phyloP scores from a whole-genome alignment of 805 yeast genomes.

The Jamesozyma piceae region DNA sequence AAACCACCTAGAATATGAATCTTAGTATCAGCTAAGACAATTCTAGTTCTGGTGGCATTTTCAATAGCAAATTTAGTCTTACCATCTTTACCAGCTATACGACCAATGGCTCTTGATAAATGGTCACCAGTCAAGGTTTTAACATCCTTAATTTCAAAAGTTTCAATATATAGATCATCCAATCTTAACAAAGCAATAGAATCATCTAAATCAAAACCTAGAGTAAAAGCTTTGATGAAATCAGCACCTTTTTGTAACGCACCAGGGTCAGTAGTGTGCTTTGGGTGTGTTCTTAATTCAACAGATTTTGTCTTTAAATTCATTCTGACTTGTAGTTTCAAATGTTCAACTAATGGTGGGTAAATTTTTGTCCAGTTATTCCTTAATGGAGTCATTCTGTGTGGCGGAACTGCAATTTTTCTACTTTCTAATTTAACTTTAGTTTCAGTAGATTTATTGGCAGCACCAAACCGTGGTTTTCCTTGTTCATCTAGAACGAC shows the following conservation, averaged over 20 bases:
- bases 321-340: constrained; percentile 94
- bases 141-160: constrained; percentile 94
- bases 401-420: constrained; percentile 92
- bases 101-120: constrained; percentile 95
- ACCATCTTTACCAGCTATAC: constrained; percentile 99
- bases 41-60: constrained; percentile 96
- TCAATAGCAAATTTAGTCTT: constrained; percentile 97
- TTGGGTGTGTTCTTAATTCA: constrained; percentile 71
- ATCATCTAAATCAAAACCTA: constrained; percentile 95
- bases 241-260: constrained; percentile 98
- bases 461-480: constrained; percentile 74
- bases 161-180: constrained; percentile 93
- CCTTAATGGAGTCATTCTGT: constrained; percentile 90
- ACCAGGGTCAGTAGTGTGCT: constrained; percentile 78
- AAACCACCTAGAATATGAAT: constrained; percentile 96
- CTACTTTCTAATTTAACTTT: constrained; percentile 75
- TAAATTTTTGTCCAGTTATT: constrained; percentile 87
- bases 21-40: constrained; percentile 92
- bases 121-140: constrained; percentile 94
- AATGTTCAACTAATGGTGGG: constrained; percentile 90
- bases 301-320: constrained; percentile 80
- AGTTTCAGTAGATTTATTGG: constrained; percentile 46
- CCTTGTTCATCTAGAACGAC: constrained; percentile 65
- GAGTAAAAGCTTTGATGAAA: constrained; percentile 86
- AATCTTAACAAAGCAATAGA: constrained; percentile 88